Conservation (phyloP, 2,329 filamentous ascomycete species). For the Chrysoporthe austroafricana region DNA sequence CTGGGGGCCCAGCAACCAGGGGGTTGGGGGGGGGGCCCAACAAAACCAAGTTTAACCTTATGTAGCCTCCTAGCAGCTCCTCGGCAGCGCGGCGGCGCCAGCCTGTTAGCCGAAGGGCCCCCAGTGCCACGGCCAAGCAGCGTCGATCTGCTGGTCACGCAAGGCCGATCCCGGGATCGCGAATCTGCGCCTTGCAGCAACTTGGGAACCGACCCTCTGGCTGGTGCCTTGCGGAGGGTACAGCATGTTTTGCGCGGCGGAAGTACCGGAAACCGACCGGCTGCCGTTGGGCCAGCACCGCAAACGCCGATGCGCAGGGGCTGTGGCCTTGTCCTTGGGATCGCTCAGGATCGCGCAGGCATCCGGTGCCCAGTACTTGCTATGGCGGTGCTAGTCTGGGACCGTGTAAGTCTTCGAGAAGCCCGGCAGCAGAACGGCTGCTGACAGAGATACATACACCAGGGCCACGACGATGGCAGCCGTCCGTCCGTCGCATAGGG, state of each 20-base stretch:
- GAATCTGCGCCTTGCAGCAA: conserved; percentile 13
- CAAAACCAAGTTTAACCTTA: not conserved
- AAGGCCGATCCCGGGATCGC: conserved; percentile 27
- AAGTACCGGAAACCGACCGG: conserved; percentile 13
- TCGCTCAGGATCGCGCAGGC: not conserved
- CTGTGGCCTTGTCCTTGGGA: not conserved
- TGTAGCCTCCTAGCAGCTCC: not conserved
- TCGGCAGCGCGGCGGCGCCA: accelerated
- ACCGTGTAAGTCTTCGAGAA: not conserved
- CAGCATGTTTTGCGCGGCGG: not conserved
- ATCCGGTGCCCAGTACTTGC: no score
- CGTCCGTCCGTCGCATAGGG: no score
- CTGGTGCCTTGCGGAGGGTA: not conserved
- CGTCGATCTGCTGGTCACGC: conserved; percentile 21
- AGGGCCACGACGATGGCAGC: no score
- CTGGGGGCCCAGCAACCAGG: not conserved
- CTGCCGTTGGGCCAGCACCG: not conserved
- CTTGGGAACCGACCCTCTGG: no score
- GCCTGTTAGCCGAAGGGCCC: conserved; percentile 2
- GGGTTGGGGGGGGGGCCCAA: no score
- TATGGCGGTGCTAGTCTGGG: not conserved
- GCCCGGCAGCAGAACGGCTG: no score
- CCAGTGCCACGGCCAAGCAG: not conserved
- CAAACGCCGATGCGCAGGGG: conserved; percentile 6
- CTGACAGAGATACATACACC: no score